Base-by-base conservation (phyloP, 805 yeast species). In the Candida nanaspora region DNA sequence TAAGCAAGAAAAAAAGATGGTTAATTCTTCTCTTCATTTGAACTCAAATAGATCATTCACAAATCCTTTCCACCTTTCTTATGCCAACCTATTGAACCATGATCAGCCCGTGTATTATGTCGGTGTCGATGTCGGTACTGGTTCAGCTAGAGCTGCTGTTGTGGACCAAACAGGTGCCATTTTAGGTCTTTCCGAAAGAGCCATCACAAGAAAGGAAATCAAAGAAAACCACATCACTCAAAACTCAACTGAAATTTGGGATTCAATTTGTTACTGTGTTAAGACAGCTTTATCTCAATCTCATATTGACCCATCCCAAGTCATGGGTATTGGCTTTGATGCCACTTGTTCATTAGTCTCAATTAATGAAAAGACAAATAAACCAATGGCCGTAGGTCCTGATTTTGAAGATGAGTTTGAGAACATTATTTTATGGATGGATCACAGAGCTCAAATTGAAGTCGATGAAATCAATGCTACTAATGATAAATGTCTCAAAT, bases 351-450 rank as follows among this genome's bases (percentile, higher is more conserved):
- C 98, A 2, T 69, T 93, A 43, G 96, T 88, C 13, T 96, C 80
- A 1, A 68, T 89, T 29, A 72, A 79, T 45, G 84, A 82, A 48
- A 57, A 66, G 5, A 68, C 73, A 35, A 85, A 83, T 50, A 59
- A 68, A 37, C 95, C 96, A 3, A 72, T 86, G 34, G 86, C 83
- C 2, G 98, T 88, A 14, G 98, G 98, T 9, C 98, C 98, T 1
- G 86, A 89, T 57, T 91, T 86, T 59, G 47, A 63, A 27, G 80
- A 86, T 52, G 50, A 67, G 36, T 74, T 73, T 46, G 95, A 89
- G 57, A 88, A 93, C 62, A 82, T 93, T 53, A 79, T 93, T 39
- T 65, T 93, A 47, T 93, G 98, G 98, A 91, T 93, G 98, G 98
- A 93, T 66, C 98, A 93, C 62, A 76, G 98, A 47, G 97, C 98